phyloP scores from a whole-genome alignment of 192 early-diverging fungal species.

The Coemansia asiatica region DNA sequence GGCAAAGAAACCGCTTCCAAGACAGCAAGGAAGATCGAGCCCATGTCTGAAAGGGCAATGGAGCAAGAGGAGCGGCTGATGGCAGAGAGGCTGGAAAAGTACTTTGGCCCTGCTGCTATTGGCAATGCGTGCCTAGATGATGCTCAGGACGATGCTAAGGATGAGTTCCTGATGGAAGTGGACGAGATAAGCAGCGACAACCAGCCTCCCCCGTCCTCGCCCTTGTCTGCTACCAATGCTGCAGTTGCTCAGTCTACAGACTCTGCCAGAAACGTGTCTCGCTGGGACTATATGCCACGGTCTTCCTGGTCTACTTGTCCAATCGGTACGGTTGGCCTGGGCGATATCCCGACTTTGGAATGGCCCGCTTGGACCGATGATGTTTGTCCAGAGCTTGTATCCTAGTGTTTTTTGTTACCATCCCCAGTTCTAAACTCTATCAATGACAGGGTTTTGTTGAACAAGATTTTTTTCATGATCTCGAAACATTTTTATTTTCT shows the following conservation, averaged over 20 bases:
- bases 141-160: not conserved
- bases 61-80: slow-evolving; percentile 37
- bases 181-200: not conserved
- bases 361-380: slow-evolving; percentile 46
- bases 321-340: slow-evolving; percentile 30
- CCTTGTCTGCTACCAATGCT: not conserved
- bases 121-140: not conserved
- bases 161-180: slow-evolving; percentile 11
- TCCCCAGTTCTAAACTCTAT: too few relatives aligned
- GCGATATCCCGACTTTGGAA: slow-evolving; percentile 33
- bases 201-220: not conserved
- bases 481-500: too few relatives aligned
- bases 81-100: slow-evolving; percentile 22
- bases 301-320: slow-evolving; percentile 24
- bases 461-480: not conserved
- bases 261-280: slow-evolving; percentile 6
- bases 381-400: slow-evolving; percentile 11
- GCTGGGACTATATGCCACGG: slow-evolving; percentile 24
- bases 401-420: not conserved
- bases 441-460: not conserved
- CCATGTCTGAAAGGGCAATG: slow-evolving; percentile 18
- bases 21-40: not conserved
- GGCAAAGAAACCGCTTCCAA: not conserved
- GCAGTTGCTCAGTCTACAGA: not conserved
- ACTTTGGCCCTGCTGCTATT: slow-evolving; percentile 13